Evolutionary conservation across 345 rosid genomes (phyloP).

Genomic region (Punica granatum): DNA sequence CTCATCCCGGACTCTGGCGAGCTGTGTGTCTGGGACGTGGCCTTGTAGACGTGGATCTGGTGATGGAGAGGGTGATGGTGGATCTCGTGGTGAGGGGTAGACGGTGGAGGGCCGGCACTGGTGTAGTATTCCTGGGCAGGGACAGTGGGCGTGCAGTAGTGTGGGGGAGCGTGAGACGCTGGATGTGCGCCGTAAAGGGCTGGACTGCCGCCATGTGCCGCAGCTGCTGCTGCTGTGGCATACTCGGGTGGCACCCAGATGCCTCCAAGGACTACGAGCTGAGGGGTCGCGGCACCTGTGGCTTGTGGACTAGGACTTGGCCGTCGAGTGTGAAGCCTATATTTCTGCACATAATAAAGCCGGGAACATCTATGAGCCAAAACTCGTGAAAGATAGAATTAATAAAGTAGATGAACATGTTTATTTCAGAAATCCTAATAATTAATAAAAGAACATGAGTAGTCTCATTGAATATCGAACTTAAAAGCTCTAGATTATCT

Average conservation of each 20-base stretch:
- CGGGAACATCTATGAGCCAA: not conserved
- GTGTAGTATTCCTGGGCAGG: conserved; percentile 63
- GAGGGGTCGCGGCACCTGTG: conserved; percentile 48
- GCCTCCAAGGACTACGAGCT: conserved; percentile 78
- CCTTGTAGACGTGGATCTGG: conserved; percentile 52
- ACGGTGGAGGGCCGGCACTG: conserved; percentile 16
- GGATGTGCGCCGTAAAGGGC: conserved; percentile 46
- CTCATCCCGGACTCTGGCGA: conserved; percentile 43
- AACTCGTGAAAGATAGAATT: conserved; percentile 5
- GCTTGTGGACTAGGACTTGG: conserved; percentile 90
- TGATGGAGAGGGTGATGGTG: conserved; percentile 47
- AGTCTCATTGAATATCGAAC: too few relatives aligned
- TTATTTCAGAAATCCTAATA: too few relatives aligned
- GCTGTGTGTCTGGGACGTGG: conserved; percentile 36
- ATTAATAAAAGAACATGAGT: too few relatives aligned
- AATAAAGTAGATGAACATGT: too few relatives aligned
- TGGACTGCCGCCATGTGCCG: conserved; percentile 42
- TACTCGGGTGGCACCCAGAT: conserved; percentile 97
- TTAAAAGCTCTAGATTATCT: too few relatives aligned
- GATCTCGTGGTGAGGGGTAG: conserved; percentile 27
- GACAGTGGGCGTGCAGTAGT: conserved; percentile 56
- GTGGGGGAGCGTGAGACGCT: conserved; percentile 43
- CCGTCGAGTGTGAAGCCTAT: conserved; percentile 92
- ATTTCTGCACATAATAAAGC: conserved; percentile 45
- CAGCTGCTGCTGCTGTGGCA: conserved; percentile 59